Evolutionary conservation across 208 protist species (phyloP).

Genomic region (Crithidia brevicula): DNA sequence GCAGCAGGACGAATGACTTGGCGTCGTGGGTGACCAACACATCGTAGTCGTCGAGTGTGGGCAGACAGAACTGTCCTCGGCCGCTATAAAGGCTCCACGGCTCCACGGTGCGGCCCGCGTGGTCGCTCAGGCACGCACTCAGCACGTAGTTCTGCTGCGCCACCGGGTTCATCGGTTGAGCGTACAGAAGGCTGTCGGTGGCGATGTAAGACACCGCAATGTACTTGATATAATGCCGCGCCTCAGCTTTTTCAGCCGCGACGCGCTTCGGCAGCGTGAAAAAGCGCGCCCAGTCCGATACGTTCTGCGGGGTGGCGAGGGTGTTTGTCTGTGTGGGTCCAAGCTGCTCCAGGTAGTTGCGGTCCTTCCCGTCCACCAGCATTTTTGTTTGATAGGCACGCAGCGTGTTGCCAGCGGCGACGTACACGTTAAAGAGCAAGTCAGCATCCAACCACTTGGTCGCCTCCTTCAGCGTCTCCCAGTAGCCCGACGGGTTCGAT

Average conservation of each 20-base stretch:
- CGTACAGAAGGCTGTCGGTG: slow-evolving; percentile 67
- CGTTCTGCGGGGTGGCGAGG: slow-evolving; percentile 32
- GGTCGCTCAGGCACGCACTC: slow-evolving; percentile 60
- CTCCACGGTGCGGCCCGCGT: slow-evolving; percentile 50
- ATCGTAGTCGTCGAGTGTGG: slow-evolving; percentile 65
- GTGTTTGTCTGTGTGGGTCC: slow-evolving; percentile 15
- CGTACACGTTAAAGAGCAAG: slow-evolving; percentile 59
- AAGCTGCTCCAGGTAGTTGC: slow-evolving; percentile 10
- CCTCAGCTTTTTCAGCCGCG: slow-evolving; percentile 51
- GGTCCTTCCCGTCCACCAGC: slow-evolving; percentile 20
- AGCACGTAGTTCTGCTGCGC: slow-evolving; percentile 64
- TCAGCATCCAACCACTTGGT: slow-evolving; percentile 55
- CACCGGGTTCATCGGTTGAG: slow-evolving; percentile 64
- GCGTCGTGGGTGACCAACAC: slow-evolving; percentile 82
- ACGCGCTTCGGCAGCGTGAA: slow-evolving; percentile 48
- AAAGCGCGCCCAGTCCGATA: slow-evolving; percentile 59
- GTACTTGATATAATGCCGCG: slow-evolving; percentile 56
- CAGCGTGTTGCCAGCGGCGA: slow-evolving; percentile 54
- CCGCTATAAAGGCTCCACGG: slow-evolving; percentile 64
- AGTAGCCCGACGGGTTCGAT: slow-evolving; percentile 76
- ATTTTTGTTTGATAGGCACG: slow-evolving; percentile 50
- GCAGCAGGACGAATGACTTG: slow-evolving; percentile 73
- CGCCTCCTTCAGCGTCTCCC: slow-evolving; percentile 58
- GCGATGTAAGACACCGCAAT: slow-evolving; percentile 70
- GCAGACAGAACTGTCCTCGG: slow-evolving; percentile 66